phyloP scores from a whole-genome alignment of 2,329 filamentous ascomycete genomes.

The Ophiostoma quercus region DNA sequence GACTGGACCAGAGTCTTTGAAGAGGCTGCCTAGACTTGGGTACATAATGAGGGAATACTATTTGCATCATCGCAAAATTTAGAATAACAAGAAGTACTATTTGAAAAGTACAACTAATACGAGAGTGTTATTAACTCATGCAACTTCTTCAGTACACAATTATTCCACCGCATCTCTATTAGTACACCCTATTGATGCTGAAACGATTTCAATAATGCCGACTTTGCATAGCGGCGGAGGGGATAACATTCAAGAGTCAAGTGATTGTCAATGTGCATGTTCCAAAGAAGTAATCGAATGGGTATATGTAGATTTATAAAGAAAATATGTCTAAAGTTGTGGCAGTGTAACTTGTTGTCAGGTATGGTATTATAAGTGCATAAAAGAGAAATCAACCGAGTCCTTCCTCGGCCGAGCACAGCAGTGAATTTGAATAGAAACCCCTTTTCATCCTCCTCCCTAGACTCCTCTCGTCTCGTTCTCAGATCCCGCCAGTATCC shows the following conservation, averaged over 20 bases:
- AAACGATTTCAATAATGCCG: background rate
- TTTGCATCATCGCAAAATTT: background rate
- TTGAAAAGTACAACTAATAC: background rate
- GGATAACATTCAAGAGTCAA: background rate
- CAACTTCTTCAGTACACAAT: too few species aligned
- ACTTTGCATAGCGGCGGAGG: background rate
- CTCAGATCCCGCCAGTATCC: background rate
- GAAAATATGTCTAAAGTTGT: background rate
- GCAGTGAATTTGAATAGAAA: background rate
- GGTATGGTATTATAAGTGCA: conserved; percentile 7
- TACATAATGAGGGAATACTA: background rate
- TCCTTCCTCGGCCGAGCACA: background rate
- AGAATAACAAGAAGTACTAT: background rate
- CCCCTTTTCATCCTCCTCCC: background rate
- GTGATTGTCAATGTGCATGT: background rate
- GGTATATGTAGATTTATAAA: background rate
- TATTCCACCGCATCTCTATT: too few species aligned
- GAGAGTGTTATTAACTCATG: background rate
- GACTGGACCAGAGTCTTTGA: conserved; percentile 69
- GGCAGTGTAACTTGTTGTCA: background rate
- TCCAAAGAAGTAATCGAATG: background rate
- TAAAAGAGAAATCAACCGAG: background rate
- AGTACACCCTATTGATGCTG: too few species aligned
- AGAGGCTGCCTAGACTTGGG: conserved; percentile 31
- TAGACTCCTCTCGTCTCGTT: background rate